Conservation (phyloP, 202 grass and related monocot genomes). For the Setaria viridis region DNA sequence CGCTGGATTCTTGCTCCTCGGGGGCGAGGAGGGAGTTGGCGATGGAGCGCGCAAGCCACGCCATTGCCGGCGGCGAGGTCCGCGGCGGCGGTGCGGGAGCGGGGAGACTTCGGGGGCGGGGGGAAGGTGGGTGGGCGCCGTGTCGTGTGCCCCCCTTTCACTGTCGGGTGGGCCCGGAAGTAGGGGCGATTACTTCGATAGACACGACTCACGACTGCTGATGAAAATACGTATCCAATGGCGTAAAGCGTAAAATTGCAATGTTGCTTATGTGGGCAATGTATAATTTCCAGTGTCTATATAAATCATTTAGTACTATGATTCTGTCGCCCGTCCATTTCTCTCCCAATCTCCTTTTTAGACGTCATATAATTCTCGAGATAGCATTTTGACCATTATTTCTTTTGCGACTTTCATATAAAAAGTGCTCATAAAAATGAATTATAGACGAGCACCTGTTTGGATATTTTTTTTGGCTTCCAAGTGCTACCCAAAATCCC, state of each 20-base stretch:
- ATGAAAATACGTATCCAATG: neutral
- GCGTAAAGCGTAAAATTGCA: neutral
- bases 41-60: conserved; percentile 93
- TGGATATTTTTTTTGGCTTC: no score
- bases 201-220: no score
- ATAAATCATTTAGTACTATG: neutral
- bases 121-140: neutral
- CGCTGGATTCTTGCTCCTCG: conserved; percentile 26
- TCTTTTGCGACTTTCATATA: no score
- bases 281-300: neutral
- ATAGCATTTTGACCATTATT: no score
- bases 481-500: no score
- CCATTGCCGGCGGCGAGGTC: conserved; percentile 64
- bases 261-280: neutral
- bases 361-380: neutral
- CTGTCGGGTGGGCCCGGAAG: conserved; percentile 3
- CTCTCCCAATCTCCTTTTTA: neutral
- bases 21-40: conserved; percentile 69
- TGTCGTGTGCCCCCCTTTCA: neutral
- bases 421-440: no score
- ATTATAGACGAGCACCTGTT: no score
- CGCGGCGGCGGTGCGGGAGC: neutral
- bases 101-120: neutral
- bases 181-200: neutral
- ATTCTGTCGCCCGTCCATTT: no score